Evolutionary conservation across 495 filamentous ascomycete genomes (phyloP), one percentile per base, ranked within the genome.

Genomic region (Gamarada debralockiae): DNA sequence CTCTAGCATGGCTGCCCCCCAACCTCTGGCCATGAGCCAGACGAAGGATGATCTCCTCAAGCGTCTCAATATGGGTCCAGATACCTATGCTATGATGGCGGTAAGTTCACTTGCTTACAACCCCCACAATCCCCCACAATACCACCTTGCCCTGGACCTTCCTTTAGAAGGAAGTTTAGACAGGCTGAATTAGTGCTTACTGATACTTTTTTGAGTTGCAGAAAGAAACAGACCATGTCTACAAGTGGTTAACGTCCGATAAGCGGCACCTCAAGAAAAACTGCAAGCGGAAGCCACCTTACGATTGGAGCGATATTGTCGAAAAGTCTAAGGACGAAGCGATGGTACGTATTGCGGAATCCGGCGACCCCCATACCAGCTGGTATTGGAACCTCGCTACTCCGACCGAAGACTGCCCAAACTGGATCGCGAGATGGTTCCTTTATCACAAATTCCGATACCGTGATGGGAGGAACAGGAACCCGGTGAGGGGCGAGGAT

Each of bases 391-490:
- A 45, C 10, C 54, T 65, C 2, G 62, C 51, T 1, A 43, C 5
- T 3, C 18, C 44, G 8, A 40, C 69, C 0, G 60, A 56, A 20
- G 70, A 70, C 44, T 76, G 72, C 9, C 74, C 75, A 7, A 82
- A 82, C 52, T 82, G 78, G 78, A 74, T 82, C 6, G 72, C 77
- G 6, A 68, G 70, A 13, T 82, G 78, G 78, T 72, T 80, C 64
- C 56, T 82, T 39, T 82, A 82, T 48, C 78, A 77, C 54, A 76
- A 80, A 17, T 82, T 80, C 62, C 76, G 78, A 15, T 80, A 77
- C 13, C 68, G 78, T 27, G 78, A 82, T 65, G 74, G 73, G 22
- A 64, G 78, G 15, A 82, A 82, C 63, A 44, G 55, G 36, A 58
- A 52, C 25, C 8, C 36, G 15, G 29, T 18, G 3, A 55, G 51